These are phyloP conservation scores for Ochetophila trinervis DNA, from an alignment of 306 rosid genomes.

Conservation along the genomic window DNA sequence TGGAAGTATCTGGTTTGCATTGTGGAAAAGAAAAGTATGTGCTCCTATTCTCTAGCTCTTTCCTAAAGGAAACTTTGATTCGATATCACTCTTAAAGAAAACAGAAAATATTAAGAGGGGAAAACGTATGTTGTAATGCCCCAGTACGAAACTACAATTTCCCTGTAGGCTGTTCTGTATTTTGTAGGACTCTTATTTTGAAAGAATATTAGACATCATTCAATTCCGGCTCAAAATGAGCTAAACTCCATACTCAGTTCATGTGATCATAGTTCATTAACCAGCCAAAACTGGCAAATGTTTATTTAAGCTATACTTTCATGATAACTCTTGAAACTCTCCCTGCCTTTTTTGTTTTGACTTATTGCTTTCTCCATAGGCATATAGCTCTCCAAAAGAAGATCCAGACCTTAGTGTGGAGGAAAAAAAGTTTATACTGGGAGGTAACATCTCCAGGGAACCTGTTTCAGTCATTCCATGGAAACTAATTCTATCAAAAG, in stretches of 20 bases:
- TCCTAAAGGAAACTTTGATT: conserved; percentile 12
- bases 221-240: background rate
- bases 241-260: background rate
- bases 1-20: conserved; percentile 90
- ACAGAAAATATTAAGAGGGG: background rate
- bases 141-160: background rate
- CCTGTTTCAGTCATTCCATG: conserved; percentile 84
- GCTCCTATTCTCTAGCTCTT: conserved; percentile 19
- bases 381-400: conserved; percentile 86
- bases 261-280: conserved; percentile 10
- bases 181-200: background rate
- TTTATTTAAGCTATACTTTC: conserved; percentile 12
- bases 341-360: conserved; percentile 21
- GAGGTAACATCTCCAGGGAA: conserved; percentile 68
- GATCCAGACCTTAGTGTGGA: conserved; percentile 61
- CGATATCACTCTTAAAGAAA: background rate
- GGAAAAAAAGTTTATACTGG: conserved; percentile 68
- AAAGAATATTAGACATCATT: background rate
- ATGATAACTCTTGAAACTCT: conserved; percentile 5
- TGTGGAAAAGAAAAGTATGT: conserved; percentile 80
- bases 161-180: conserved; percentile 1
- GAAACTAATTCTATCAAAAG: conserved; percentile 83
- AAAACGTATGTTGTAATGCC: background rate
- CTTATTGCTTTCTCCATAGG: conserved; percentile 36
- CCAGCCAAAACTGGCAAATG: background rate